Evolutionary conservation across 2,329 filamentous ascomycete genomes (phyloP), one percentile per base, ranked within the genome.

Genomic region (Sclerotinia sclerotiorum): DNA sequence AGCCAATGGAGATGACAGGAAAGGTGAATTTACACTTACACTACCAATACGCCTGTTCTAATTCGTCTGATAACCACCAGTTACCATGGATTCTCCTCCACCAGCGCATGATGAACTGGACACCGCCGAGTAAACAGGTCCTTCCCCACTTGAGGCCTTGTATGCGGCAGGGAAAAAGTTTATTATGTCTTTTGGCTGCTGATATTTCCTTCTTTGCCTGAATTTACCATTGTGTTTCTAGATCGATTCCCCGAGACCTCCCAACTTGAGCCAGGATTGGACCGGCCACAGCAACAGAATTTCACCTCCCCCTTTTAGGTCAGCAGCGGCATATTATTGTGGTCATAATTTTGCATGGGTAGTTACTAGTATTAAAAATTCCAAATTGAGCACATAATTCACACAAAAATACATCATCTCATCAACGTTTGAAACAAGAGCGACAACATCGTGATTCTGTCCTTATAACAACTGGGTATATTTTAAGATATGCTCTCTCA

Each of bases 51-150:
- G 66, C 68, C 69, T 70, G 70, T 66, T 70, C 69, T 67, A 71
- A 72, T 70, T 69, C 70, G 66, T 69, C 74, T 76, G 69, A 76
- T 75, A 66, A 57, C 58, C 39, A 71, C 76, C 71, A 77, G 75
- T 75, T 84, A 83, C 86, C 78, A 82, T 90, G 76, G 93, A 96
- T 74, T 92, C 91, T 76, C 90, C 92, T 74, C 88, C 92, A 72
- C 89, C 92, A 72, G 90, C 88, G 75, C 93, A 97, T 77, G 95
- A 99, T 79, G 95, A 99, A 78, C 87, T 98, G 78, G 95, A 99
- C 80, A 94, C 95, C 78, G 94, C 94, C 77, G 95, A 98, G 82
- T 89, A 83, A 76, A 73, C 72, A 76, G 72, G 73, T 76, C 67
- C 65, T 67, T 65, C 61, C 51, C 52, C 65, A 69, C 69, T 61